These are phyloP conservation scores for Pyronema domesticum DNA, from an alignment of 495 filamentous ascomycete genomes.

Conservation along the genomic window DNA sequence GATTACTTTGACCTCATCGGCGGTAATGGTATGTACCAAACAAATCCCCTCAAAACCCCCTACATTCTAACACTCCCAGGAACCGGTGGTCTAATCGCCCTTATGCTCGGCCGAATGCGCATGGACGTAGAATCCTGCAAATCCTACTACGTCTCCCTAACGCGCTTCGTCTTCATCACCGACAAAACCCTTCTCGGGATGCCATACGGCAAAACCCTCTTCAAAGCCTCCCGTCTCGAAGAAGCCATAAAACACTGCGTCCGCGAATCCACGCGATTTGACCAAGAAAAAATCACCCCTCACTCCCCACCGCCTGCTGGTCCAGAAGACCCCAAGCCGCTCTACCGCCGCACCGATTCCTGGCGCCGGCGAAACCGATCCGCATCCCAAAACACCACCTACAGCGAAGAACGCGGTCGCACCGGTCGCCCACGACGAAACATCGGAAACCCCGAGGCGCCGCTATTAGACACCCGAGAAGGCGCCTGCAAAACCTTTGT, in stretches of 20 bases:
- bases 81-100: constrained; percentile 83
- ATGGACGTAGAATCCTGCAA: constrained; percentile 92
- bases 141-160: constrained; percentile 86
- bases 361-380: constrained; percentile 6
- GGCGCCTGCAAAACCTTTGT: constrained; percentile 87
- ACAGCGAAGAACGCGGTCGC: background rate
- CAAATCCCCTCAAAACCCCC: no score
- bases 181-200: constrained; percentile 95
- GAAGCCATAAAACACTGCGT: constrained; percentile 87
- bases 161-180: constrained; percentile 83
- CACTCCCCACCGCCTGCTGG: constrained; percentile 15
- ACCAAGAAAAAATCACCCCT: constrained; percentile 12
- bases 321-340: background rate
- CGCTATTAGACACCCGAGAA: constrained; percentile 64
- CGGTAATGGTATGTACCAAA: constrained; percentile 57
- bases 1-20: constrained; percentile 96
- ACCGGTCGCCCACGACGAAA: background rate
- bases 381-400: background rate
- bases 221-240: constrained; percentile 90
- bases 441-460: constrained; percentile 39
- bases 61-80: constrained; percentile 1
- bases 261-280: constrained; percentile 33
- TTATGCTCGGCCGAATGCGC: constrained; percentile 86
- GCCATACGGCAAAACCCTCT: constrained; percentile 78
- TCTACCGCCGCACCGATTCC: constrained; percentile 6